Base-by-base conservation (phyloP, 2,329 filamentous ascomycete species). In the Balansia obtecta region DNA sequence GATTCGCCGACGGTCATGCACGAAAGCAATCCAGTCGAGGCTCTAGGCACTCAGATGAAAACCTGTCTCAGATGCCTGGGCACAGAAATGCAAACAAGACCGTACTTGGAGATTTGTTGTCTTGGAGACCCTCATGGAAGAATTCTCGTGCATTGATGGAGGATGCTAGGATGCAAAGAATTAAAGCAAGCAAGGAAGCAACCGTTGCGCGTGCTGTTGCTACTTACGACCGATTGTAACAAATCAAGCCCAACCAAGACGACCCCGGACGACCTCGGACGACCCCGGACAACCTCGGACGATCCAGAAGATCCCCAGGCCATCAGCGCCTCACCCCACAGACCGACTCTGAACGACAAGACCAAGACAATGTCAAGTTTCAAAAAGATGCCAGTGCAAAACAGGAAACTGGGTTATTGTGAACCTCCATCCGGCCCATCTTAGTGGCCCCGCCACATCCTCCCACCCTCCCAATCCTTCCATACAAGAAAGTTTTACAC, bases 21-120 rank as follows among this genome's bases (percentile, higher is more conserved):
- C 45, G 38, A 37, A n/a, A 46, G 2, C 30, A 22, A n/a, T n/a
- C 5, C 43, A 12, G n/a, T 15, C 30, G 18, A 34, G 32, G 8
- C 27, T n/a, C 32, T 16, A 46, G 45, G 32, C 15, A 39, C 45
- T 20, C 27, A 15, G 15, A 32, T 32, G 38, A 32, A 27, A 10
- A 11, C 13, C 16, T 50, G 49, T 48, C 49, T 51, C 33, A 32
- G 40, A 44, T 18, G n/a, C n/a, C n/a, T n/a, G 49, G 47, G 45
- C 47, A 33, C 49, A 48, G 49, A 45, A 45, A 3, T 11, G 11
- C 42, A 45, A 33, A 9, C 20, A 41, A 48, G 46, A n/a, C 46
- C n/a, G 20, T 38, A 41, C 41, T 32, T 33, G 4, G 20, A 33
- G 15, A 34, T 32, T 32, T 40, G 49, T 50, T 46, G 49, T 38